phyloP scores from a whole-genome alignment of 2,329 filamentous ascomycete genomes.

The Berkeleyomyces rouxiae region DNA sequence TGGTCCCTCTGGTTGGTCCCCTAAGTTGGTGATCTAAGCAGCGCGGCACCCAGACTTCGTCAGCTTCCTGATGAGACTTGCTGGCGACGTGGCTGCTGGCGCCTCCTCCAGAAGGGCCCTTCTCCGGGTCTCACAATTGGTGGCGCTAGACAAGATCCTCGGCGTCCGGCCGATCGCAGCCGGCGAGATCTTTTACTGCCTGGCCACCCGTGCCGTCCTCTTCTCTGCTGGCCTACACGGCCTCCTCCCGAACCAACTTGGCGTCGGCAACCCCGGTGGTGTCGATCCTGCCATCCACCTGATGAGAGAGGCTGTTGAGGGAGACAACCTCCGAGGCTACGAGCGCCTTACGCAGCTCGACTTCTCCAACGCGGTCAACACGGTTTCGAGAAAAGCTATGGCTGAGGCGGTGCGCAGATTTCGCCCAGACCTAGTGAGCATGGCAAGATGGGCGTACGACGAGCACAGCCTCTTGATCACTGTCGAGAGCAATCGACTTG shows the following conservation, averaged over 20 bases:
- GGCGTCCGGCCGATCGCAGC: background rate
- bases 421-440: too few relatives aligned
- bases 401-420: too few relatives aligned
- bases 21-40: too few relatives aligned
- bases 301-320: background rate
- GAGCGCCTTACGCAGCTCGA: background rate
- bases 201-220: background rate
- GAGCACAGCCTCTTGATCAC: too few relatives aligned
- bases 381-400: too few relatives aligned
- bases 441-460: too few relatives aligned
- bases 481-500: too few relatives aligned
- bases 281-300: background rate
- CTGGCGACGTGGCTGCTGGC: too few relatives aligned
- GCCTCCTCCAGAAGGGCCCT: background rate
- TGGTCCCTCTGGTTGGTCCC: too few relatives aligned
- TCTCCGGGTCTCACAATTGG: background rate
- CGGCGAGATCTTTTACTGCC: background rate
- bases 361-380: background rate
- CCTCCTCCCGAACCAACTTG: background rate
- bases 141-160: background rate
- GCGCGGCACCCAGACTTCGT: too few relatives aligned
- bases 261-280: background rate
- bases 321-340: background rate
- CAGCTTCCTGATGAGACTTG: too few relatives aligned
- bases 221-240: background rate